Evolutionary conservation across 805 yeast species (phyloP), one percentile per base, ranked within the genome.

Genomic region (Sugiyamaella smithiae): DNA sequence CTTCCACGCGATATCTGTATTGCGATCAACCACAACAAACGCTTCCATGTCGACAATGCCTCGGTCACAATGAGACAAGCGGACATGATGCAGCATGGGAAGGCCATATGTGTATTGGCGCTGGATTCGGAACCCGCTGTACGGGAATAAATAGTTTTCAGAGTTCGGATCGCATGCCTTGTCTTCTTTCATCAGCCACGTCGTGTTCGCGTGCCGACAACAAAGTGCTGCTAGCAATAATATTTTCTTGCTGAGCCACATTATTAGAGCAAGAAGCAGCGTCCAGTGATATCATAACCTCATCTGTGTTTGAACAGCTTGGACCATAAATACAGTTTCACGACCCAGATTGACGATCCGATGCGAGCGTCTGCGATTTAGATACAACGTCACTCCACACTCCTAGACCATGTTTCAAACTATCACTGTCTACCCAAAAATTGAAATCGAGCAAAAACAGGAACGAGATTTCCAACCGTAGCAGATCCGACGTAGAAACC

Each of bases 121-220:
- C 43, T 74, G 74, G 1, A 82, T 64, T 48, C 76, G 75, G 56
- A 80, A 77, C 0, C 88, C 88, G 0, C 81, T 70, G 55, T 74
- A 82, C 0, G 76, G 72, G 33, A 58, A 36, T 9, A 65, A n/a
- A 4, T 63, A 48, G 25, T 63, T 56, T 0, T 49, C 46, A 8
- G 60, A 59, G n/a, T 51, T 23, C 12, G 71, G 65, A 48, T 70
- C 68, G 57, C 78, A 74, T 1, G 59, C 55, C 46, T 57, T 67
- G 50, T 62, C 67, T 42, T 58, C 65, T 45, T 50, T 57, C 23
- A 57, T 53, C 23, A 60, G 54, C 67, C 66, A 62, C 25, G 63
- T 50, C 23, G 45, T 40, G n/a, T 12, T 12, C 14, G 43, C 48
- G 19, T n/a, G 40, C 14, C 11, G n/a, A 29, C 33, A 29, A 7